phyloP scores from a whole-genome alignment of 331 rosid species.

The Quercus lobata region DNA sequence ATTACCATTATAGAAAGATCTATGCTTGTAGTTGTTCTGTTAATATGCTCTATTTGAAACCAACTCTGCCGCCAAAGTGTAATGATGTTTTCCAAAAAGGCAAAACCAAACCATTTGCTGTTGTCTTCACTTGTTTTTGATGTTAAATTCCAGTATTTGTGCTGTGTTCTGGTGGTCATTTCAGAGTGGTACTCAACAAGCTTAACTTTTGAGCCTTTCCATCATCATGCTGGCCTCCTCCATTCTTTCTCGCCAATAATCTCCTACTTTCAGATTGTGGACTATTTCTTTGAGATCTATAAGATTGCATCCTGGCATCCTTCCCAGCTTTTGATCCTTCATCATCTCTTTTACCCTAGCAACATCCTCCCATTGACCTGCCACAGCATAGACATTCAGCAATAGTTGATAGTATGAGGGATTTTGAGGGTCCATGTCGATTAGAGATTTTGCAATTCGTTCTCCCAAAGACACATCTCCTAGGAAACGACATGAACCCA shows the following conservation, averaged over 20 bases:
- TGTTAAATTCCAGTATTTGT: not conserved
- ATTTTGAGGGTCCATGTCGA: slow-evolving; percentile 57
- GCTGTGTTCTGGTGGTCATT: not conserved
- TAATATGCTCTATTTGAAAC: not conserved
- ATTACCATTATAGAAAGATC: not conserved
- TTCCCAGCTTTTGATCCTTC: slow-evolving; percentile 42
- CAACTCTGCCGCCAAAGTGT: not conserved
- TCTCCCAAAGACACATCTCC: slow-evolving; percentile 55
- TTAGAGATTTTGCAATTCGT: slow-evolving; percentile 42
- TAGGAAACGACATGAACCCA: slow-evolving; percentile 48
- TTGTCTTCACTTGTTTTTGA: not conserved
- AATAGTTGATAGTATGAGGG: slow-evolving; percentile 49
- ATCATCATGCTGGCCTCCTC: slow-evolving; percentile 23
- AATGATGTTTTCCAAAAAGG: not conserved
- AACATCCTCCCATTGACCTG: slow-evolving; percentile 74
- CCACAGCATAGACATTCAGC: slow-evolving; percentile 60
- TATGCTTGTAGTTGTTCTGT: not conserved
- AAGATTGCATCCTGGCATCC: slow-evolving; percentile 63
- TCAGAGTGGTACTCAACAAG: not conserved
- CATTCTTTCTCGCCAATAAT: slow-evolving; percentile 26
- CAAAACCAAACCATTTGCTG: not conserved
- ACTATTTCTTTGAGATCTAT: slow-evolving; percentile 63
- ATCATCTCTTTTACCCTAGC: slow-evolving; percentile 44
- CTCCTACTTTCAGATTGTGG: slow-evolving; percentile 44
- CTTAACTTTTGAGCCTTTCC: slow-evolving; percentile 33